Percentiles rank a stretch among this genome's conserved stretches.
Evolutionary conservation across 108 stramenopile species (phyloP).

Genomic region (Cylindrotheca closterium): DNA sequence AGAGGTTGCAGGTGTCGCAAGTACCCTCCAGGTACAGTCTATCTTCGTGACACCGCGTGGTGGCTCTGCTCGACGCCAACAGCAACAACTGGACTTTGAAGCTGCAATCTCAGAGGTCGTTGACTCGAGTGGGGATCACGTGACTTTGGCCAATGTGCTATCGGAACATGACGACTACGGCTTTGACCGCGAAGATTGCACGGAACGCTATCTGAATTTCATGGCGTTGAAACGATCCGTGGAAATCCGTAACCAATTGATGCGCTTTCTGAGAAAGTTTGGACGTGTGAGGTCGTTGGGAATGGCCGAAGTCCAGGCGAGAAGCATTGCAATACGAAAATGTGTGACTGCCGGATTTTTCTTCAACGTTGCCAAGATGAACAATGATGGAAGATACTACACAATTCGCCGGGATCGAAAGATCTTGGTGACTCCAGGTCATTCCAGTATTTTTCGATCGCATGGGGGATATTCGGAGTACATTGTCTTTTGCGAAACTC

Average conservation of each 20-base stretch:
- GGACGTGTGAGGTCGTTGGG: conserved; percentile 44
- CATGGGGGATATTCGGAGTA: conserved; percentile 66
- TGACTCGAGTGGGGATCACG: conserved; percentile 88
- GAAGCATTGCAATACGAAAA: conserved; percentile 67
- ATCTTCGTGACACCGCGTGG: conserved; percentile 62
- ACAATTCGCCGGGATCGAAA: conserved; percentile 72
- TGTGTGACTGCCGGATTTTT: conserved; percentile 93
- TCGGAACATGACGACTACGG: conserved; percentile 63
- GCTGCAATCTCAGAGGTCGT: conserved; percentile 83
- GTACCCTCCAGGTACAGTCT: conserved; percentile 80
- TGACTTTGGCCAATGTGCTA: conserved; percentile 83
- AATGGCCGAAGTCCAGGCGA: conserved; percentile 44
- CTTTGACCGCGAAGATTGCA: conserved; percentile 71
- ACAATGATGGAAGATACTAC: conserved; percentile 92
- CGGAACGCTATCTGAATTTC: conserved; percentile 78
- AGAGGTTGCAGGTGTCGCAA: conserved; percentile 90
- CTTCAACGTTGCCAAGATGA: conserved; percentile 91
- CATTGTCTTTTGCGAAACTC: conserved; percentile 79
- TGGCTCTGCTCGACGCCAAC: conserved; percentile 44
- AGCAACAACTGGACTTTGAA: conserved; percentile 69
- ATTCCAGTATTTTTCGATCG: conserved; percentile 64
- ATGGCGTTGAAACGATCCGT: conserved; percentile 66
- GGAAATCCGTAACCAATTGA: conserved; percentile 77
- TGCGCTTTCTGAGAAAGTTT: conserved; percentile 60
- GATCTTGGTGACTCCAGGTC: conserved; percentile 62